Evolutionary conservation across 257 asterid genomes (phyloP).

Genomic region (Sherardia arvensis): DNA sequence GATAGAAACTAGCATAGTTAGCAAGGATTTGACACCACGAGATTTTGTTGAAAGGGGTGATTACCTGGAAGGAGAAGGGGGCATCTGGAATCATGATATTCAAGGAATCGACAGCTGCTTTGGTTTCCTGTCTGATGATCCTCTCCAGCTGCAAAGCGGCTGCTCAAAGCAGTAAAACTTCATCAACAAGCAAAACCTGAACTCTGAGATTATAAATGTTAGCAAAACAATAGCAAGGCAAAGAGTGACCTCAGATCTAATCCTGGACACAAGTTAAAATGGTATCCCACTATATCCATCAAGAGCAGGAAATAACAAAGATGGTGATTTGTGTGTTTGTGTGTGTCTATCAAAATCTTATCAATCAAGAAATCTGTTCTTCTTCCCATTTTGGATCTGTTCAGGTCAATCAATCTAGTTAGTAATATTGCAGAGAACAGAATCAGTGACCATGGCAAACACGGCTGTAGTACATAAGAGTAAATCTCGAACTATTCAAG

Average conservation of each 20-base stretch:
- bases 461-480: neutral
- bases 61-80: constrained; percentile 30
- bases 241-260: neutral
- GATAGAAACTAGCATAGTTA: constrained; percentile 15
- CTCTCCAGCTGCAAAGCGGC: constrained; percentile 29
- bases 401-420: neutral
- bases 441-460: neutral
- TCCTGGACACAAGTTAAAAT: neutral
- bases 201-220: neutral
- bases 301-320: neutral
- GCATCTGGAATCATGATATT: constrained; percentile 1
- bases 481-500: too few species aligned
- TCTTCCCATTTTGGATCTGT: neutral
- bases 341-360: neutral
- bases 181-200: neutral
- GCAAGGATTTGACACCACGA: constrained; percentile 18
- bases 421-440: neutral
- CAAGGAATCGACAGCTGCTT: constrained; percentile 31
- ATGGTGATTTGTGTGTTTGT: neutral
- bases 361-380: neutral
- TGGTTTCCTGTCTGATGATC: constrained; percentile 35
- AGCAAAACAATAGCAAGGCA: too few species aligned
- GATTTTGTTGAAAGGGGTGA: constrained; percentile 18
- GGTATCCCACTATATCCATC: neutral
- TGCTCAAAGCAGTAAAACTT: constrained; percentile 15